These are phyloP conservation scores for Iberis pinnata DNA, from an alignment of 345 rosid species.

Conservation along the genomic window DNA sequence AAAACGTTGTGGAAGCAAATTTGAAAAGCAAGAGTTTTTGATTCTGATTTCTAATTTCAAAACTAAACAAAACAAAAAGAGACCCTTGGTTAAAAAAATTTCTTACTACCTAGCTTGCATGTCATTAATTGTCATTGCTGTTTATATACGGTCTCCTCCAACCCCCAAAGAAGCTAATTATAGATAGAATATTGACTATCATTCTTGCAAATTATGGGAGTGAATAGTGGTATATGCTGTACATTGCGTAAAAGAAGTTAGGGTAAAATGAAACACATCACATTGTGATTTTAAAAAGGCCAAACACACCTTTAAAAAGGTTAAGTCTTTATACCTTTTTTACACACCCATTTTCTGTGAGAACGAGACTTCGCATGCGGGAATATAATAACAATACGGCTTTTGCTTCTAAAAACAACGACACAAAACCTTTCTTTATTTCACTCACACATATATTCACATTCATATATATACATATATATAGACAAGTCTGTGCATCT, in stretches of 20 bases:
- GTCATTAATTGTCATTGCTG: background rate
- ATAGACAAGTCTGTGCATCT: background rate
- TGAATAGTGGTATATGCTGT: conserved; percentile 21
- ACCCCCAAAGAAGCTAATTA: background rate
- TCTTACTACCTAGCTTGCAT: no score
- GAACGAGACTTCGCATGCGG: conserved; percentile 31
- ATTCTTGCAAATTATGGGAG: background rate
- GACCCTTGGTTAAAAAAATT: no score
- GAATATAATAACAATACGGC: conserved; percentile 25
- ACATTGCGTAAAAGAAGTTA: conserved; percentile 18
- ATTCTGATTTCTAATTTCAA: no score
- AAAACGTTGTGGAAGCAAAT: no score
- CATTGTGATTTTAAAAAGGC: conserved; percentile 18
- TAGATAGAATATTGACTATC: conserved; percentile 24
- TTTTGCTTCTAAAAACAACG: conserved; percentile 30
- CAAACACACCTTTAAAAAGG: conserved; percentile 26
- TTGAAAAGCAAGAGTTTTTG: no score
- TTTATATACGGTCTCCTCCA: background rate
- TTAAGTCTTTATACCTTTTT: conserved; percentile 6
- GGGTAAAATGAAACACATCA: conserved; percentile 18
- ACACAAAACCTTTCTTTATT: conserved; percentile 23
- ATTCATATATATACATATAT: no score
- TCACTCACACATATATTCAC: background rate
- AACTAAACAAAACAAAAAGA: no score
- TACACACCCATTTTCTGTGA: background rate